Percentiles rank a stretch among this genome's conserved stretches.
These are phyloP conservation scores for Cercophora sp. DNA, from an alignment of 495 filamentous ascomycete genomes.

Conservation along the genomic window DNA sequence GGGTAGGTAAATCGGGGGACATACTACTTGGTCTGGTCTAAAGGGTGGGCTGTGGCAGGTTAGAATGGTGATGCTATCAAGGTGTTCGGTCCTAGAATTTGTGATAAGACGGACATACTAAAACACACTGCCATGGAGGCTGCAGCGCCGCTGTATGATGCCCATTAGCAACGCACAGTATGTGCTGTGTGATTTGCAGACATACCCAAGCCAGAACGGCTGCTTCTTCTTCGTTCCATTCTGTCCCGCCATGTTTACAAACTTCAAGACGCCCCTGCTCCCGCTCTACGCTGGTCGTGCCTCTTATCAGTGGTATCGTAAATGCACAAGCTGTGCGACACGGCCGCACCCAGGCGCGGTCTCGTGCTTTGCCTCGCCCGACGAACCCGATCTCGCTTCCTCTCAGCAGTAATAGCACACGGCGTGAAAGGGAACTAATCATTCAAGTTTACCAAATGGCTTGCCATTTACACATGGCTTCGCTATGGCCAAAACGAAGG, in stretches of 20 bases:
- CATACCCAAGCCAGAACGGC: slow-evolving; percentile 34
- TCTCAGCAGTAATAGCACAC: too few species aligned
- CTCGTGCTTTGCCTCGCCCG: too few species aligned
- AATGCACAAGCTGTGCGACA: not conserved
- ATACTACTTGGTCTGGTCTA: slow-evolving; percentile 41
- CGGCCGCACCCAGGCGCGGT: too few species aligned
- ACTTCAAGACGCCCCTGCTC: not conserved
- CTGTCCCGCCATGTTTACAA: slow-evolving; percentile 10
- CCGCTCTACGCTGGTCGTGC: slow-evolving; percentile 2
- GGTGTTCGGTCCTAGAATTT: not conserved
- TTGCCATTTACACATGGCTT: too few species aligned
- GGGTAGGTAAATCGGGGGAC: not conserved
- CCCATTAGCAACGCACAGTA: too few species aligned
- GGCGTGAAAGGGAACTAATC: too few species aligned
- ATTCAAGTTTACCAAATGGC: too few species aligned
- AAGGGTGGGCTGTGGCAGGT: slow-evolving; percentile 28
- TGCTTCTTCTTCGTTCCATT: slow-evolving; percentile 21
- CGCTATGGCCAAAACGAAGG: too few species aligned
- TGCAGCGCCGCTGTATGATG: slow-evolving; percentile 29
- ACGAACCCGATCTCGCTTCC: too few species aligned
- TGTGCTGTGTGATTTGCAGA: too few species aligned
- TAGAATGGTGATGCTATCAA: not conserved
- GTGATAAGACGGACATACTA: slow-evolving; percentile 25
- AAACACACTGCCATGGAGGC: slow-evolving; percentile 41
- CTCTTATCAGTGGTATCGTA: not conserved